Evolutionary conservation across 2,329 filamentous ascomycete genomes (phyloP), one percentile per base, ranked within the genome.

Genomic region (Blastomyces percursus): DNA sequence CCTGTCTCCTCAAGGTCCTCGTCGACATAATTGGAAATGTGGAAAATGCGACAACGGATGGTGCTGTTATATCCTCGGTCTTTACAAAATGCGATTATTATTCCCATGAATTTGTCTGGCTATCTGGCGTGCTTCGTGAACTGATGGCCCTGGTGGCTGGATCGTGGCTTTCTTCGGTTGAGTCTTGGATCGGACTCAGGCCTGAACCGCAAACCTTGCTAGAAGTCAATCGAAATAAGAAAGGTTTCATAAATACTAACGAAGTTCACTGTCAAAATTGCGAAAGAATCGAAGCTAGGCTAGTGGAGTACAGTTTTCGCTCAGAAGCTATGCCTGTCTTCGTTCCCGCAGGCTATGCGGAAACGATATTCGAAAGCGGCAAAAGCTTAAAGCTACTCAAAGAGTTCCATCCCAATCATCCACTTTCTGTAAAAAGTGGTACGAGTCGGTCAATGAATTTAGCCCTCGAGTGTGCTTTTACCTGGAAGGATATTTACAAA

Each of bases 301-400:
- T 84, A 67, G 75, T 84, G 6, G 80, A 92, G 40, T 84, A 88
- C 64, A 78, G 80, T 21, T 76, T 73, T 56, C 65, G 66, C 27
- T 64, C 67, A 27, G 77, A 82, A 35, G 83, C 83, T 65, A 85
- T 94, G 75, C 90, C 90, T 0, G 78, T 80, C 1, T 94, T 94
- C 67, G 80, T 95, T 54, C 82, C 86, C 0, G 72, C 78, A 5
- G 89, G 94, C 63, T 82, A 92, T 66, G 86, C 85, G 2, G 81
- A 83, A 59, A 78, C 81, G 5, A 84, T 94, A n/a, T 92, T 93
- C 66, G 90, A 95, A 71, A 88, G 86, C 3, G 91, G 90, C 3
- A 84, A 83, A 68, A 93, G 88, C 71, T 75, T 96, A 57, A 84
- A 88, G 8, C 85, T 94, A 61, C 79, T 96, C 57, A 83, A 85